phyloP scores from a whole-genome alignment of 2,329 filamentous ascomycete genomes.

The Aspergillus intermedius region DNA sequence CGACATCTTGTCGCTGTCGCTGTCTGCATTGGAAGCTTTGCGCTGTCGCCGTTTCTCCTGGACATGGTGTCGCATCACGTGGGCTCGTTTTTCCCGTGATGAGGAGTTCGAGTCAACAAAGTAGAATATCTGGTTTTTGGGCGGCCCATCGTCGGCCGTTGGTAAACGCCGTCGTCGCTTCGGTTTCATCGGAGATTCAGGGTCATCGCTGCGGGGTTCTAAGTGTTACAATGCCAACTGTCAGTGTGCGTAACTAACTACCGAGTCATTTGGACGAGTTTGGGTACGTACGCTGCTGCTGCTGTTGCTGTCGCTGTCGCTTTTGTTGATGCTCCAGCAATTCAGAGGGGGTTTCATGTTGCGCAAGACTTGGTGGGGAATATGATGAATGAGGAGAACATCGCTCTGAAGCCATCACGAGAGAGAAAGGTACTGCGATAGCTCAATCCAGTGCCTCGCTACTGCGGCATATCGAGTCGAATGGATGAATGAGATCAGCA shows the following conservation, averaged over 20 bases:
- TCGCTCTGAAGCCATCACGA: constrained; percentile 14
- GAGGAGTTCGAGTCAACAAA: constrained; percentile 37
- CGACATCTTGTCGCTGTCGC: constrained; percentile 9
- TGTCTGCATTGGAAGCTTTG: constrained; percentile 19
- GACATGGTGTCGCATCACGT: constrained; percentile 42
- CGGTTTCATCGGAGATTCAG: constrained; percentile 11
- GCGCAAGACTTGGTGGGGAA: constrained; percentile 5
- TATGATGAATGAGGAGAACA: constrained; percentile 12
- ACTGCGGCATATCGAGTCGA: constrained; percentile 8
- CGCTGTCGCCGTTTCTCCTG: constrained; percentile 33
- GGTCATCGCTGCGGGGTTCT: constrained; percentile 15
- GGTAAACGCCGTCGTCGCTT: constrained; percentile 23
- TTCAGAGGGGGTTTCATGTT: constrained; percentile 6
- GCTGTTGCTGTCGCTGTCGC: neutral
- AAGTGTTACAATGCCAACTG: neutral
- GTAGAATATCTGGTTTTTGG: constrained; percentile 31
- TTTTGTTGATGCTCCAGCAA: neutral
- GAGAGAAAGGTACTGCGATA: neutral
- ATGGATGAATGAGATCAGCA: constrained; percentile 4
- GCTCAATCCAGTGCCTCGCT: constrained; percentile 3
- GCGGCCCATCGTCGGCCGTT: constrained; percentile 13
- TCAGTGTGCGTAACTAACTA: neutral
- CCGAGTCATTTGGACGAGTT: neutral
- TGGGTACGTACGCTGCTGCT: neutral
- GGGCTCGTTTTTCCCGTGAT: constrained; percentile 36